Evolutionary conservation across 2,329 filamentous ascomycete genomes (phyloP), one percentile per base, ranked within the genome.

Genomic region (Blastomyces gilchristii): DNA sequence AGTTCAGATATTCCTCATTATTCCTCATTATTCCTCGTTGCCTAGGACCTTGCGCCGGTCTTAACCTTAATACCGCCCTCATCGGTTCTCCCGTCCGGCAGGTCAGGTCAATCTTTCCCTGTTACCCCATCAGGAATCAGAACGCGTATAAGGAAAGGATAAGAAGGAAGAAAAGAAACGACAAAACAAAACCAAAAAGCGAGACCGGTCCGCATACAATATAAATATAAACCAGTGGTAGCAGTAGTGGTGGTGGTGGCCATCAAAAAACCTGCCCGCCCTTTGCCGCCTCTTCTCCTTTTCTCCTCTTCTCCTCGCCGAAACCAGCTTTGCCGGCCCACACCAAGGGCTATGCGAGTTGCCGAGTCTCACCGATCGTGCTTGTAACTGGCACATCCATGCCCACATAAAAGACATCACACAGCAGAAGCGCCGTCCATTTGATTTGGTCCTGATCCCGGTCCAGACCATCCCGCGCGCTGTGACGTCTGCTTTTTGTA

Each of bases 311-410:
- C 37, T 11, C 34, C 16, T 47, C 45, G 45, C 56, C 25, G 34
- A 57, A 57, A 57, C 34, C 59, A 37, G 34, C n/a, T 34, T 16
- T 45, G 4, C 25, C 25, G 31, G 47, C 47, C 49, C 34, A 54
- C 60, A n/a, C 14, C 12, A 60, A 39, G 49, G 60, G 60, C 60
- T 54, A 61, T 61, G 60, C 60, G 54, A 61, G 60, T 49, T 22
- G 28, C 47, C 60, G 60, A 28, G 16, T 37, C 28, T 61, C 60
- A 45, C 50, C 60, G 37, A 53, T 54, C 49, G 47, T 53, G 43
- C 25, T 28, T 39, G 60, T 54, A 61, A 39, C n/a, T 50, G 43
- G 47, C 34, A 53, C n/a, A 28, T 60, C 43, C 47, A n/a, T 56
- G 25, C 52, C 16, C 31, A 37, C 52, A 56, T 56, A 34, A 31